phyloP scores from a whole-genome alignment of 2,329 filamentous ascomycete species.

The Lasiodiplodia sp. region DNA sequence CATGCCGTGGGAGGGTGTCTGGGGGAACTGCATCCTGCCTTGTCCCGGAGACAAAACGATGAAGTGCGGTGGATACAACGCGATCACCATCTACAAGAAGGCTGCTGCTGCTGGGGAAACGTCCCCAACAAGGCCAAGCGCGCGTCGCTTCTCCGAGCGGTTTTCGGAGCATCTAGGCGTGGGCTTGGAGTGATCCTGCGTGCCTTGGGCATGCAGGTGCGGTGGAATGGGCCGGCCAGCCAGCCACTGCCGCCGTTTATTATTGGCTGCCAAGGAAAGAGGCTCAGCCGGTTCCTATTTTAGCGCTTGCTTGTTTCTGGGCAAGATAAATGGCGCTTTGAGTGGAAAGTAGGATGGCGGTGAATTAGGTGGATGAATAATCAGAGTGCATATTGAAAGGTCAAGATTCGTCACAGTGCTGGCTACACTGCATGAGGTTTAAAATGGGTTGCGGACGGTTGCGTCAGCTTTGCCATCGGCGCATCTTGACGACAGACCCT shows the following conservation, averaged over 20 bases:
- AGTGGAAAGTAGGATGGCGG: not conserved
- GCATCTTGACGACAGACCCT: not conserved
- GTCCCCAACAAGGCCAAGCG: no score
- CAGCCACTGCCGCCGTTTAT: conserved; percentile 32
- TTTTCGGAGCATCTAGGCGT: not conserved
- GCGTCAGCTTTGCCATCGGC: not conserved
- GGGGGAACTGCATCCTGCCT: conserved; percentile 62
- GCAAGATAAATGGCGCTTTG: not conserved
- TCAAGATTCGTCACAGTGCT: not conserved
- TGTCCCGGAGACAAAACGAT: conserved; percentile 58
- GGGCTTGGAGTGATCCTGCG: no score
- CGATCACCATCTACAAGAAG: not conserved
- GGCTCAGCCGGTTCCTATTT: not conserved
- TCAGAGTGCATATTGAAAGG: not conserved
- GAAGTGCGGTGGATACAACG: conserved; percentile 46
- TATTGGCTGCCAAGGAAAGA: not conserved
- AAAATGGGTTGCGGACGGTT: not conserved
- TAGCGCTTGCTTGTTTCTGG: not conserved
- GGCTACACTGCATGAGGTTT: not conserved
- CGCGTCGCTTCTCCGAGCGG: not conserved
- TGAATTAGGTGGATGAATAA: not conserved
- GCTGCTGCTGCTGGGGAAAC: no score
- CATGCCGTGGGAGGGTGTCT: conserved; percentile 54
- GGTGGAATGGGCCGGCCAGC: not conserved
- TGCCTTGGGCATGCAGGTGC: not conserved